phyloP scores from a whole-genome alignment of 164 flowering plant genomes.

The Tetrastigma voinierianum region DNA sequence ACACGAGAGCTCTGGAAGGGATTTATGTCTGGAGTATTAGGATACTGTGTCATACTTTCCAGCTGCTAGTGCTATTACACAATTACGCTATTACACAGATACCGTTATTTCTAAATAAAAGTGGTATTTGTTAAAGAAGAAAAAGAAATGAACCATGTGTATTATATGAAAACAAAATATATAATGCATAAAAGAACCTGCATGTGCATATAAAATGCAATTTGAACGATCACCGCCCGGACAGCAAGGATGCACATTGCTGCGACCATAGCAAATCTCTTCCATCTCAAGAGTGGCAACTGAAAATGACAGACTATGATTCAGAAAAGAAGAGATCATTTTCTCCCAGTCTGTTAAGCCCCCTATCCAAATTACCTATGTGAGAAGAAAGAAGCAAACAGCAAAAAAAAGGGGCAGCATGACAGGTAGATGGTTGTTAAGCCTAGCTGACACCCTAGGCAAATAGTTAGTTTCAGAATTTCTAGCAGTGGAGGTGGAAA shows the following conservation, averaged over 20 bases:
- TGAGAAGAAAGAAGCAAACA: no score
- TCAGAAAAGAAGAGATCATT: not conserved
- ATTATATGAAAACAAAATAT: not conserved
- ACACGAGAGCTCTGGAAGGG: conserved; percentile 72
- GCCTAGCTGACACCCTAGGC: no score
- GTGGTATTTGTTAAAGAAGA: not conserved
- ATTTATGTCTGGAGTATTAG: no score
- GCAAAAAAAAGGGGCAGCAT: no score
- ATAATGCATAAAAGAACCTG: conserved; percentile 46
- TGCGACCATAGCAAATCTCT: conserved; percentile 80
- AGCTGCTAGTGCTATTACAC: no score
- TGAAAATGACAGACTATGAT: conserved; percentile 23
- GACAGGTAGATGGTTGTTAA: no score
- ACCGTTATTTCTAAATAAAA: not conserved
- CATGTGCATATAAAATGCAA: conserved; percentile 85
- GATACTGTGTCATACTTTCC: no score
- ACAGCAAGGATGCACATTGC: conserved; percentile 94
- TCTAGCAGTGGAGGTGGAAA: no score
- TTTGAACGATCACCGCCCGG: conserved; percentile 89
- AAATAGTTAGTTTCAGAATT: no score
- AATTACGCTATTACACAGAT: no score
- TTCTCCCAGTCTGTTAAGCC: no score
- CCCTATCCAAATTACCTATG: not conserved
- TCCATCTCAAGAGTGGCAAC: conserved; percentile 93
- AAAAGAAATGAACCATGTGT: not conserved